phyloP scores from a whole-genome alignment of 2,329 filamentous ascomycete genomes.

The Ambrosiella xylebori region DNA sequence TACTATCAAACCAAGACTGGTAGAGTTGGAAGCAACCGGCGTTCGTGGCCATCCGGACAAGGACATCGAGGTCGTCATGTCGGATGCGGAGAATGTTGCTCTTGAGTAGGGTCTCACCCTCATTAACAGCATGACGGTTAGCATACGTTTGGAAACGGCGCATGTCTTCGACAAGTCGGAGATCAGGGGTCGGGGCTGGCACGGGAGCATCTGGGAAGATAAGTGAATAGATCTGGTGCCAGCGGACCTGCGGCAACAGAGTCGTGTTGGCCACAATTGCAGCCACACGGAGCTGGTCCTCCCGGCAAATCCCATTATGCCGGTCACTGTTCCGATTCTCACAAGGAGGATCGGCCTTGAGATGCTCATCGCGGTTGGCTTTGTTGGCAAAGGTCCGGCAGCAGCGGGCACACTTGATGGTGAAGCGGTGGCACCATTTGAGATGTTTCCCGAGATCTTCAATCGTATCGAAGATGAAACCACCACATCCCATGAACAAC shows the following conservation, averaged over 20 bases:
- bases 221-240: slow-evolving; percentile 5
- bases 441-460: slow-evolving; percentile 4
- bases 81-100: not conserved
- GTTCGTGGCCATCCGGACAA: not conserved
- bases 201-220: not conserved
- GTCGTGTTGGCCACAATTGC: not conserved
- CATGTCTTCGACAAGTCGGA: not conserved
- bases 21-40: not conserved
- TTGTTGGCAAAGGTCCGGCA: slow-evolving; percentile 9
- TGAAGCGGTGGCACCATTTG: slow-evolving; percentile 11
- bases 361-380: slow-evolving; percentile 4
- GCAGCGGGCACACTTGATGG: slow-evolving; percentile 9
- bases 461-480: slow-evolving; percentile 8
- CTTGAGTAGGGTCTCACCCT: not conserved
- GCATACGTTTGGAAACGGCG: not conserved
- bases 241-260: not conserved
- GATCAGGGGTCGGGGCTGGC: not conserved
- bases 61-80: not conserved
- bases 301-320: slow-evolving; percentile 4
- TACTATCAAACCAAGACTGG: not conserved
- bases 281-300: slow-evolving; percentile 1
- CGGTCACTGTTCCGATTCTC: not conserved
- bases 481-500: slow-evolving; percentile 9
- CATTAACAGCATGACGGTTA: not conserved
- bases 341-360: slow-evolving; percentile 9